These are phyloP conservation scores for Ustilago bromivora DNA, from an alignment of 1,284 basidiomycete genomes.

Conservation along the genomic window DNA sequence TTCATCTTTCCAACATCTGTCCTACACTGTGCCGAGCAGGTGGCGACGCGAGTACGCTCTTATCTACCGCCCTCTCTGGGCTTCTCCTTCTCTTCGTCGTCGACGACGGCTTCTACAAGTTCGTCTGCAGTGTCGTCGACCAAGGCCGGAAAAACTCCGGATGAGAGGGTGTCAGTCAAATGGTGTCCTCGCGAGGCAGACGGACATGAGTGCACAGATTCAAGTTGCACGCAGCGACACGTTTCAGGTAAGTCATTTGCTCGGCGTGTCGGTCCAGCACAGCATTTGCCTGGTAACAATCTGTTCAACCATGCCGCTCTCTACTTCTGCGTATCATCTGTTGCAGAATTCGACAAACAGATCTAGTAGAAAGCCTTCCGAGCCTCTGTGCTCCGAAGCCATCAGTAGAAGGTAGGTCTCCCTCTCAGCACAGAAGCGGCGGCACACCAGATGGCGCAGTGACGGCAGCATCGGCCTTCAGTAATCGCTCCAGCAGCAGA, in stretches of 20 bases:
- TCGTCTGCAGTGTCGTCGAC: neutral
- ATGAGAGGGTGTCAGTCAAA: conserved; percentile 24
- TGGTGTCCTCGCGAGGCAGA: conserved; percentile 44
- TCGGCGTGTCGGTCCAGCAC: neutral
- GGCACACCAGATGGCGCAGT: neutral
- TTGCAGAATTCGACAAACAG: neutral
- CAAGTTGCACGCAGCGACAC: conserved; percentile 23
- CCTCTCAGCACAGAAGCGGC: neutral
- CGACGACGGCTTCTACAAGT: neutral
- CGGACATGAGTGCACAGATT: conserved; percentile 20
- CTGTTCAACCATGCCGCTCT: neutral
- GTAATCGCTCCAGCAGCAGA: neutral
- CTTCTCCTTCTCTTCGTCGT: conserved; percentile 5
- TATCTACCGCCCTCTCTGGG: conserved; percentile 31
- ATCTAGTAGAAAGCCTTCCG: neutral
- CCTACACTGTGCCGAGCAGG: conserved; percentile 9
- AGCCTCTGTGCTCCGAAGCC: neutral
- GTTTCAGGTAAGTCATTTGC: conserved; percentile 21
- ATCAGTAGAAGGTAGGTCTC: conserved; percentile 6
- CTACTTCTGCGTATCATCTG: neutral
- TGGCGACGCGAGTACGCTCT: conserved; percentile 28
- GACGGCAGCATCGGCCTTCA: neutral
- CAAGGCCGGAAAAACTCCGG: neutral
- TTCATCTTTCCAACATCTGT: neutral
- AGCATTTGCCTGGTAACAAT: neutral